Evolutionary conservation across 169 alveolate species (phyloP), one percentile per base, ranked within the genome.

Genomic region (Plasmodium adleri): DNA sequence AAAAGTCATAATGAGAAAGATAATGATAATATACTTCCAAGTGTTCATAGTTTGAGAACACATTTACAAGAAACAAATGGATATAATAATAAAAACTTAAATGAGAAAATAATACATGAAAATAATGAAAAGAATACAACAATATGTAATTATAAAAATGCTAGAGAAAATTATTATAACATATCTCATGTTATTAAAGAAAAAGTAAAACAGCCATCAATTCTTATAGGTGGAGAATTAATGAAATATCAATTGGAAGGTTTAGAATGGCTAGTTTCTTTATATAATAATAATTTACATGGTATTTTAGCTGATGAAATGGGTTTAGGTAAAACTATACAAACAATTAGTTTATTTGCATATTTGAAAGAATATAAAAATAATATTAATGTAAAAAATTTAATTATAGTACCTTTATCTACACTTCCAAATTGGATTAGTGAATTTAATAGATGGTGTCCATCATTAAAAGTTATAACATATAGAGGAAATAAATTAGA

Each of bases 231-330:
- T 13, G 91, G 88, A 17, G 91, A 67, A 32, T 93, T 98, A 22
- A 96, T 97, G 91, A 91, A 96, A 32, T 97, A 98, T 92, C 98
- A 98, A 91, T 70, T 97, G 76, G 93, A 93, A 43, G 99, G 99
- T 22, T 92, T 97, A 5, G 95, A 96, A 78, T 98, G 99, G 99
- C 78, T 98, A 68, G 97, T 97, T 8, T 96, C 98, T n/a, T 93
- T 98, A 63, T 97, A 98, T 91, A 98, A 97, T 52, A 97, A 98
- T 73, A 97, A 97, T 83, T 89, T 97, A 26, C 97, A 98, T 88
- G 99, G 99, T 3, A 98, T 98, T 15, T 73, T 98, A 13, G 99
- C 99, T 10, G 99, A 98, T 92, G 99, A 98, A 92, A 98, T 98
- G 99, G 99, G 99, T 13, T 95, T 98, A 28, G 99, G 99, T 22